These are phyloP conservation scores for Paracorniculantispora psalliotae DNA, from an alignment of 2,329 filamentous ascomycete species.

Conservation along the genomic window DNA sequence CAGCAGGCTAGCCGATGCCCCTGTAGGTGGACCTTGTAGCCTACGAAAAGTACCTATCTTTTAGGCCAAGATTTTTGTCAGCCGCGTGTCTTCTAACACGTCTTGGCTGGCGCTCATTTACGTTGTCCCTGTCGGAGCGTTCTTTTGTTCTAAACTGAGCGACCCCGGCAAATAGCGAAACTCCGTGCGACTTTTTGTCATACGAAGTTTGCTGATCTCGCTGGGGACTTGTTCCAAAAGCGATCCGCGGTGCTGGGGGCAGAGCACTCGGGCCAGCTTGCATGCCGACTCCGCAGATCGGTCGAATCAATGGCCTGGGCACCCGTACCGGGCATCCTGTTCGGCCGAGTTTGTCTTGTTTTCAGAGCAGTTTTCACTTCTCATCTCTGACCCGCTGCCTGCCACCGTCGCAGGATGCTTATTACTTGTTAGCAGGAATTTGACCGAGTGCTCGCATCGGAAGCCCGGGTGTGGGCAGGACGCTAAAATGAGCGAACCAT, in stretches of 20 bases:
- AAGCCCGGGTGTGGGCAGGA: neutral
- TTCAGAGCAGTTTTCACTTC: neutral
- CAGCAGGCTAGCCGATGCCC: neutral
- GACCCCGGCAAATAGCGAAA: neutral
- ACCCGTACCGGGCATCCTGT: neutral
- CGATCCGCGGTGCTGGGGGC: neutral
- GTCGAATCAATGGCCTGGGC: neutral
- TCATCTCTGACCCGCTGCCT: neutral
- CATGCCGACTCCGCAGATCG: neutral
- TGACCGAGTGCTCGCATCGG: neutral
- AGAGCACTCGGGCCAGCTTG: neutral
- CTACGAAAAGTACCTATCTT: neutral
- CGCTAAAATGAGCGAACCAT: neutral
- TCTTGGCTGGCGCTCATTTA: neutral
- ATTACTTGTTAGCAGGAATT: no score
- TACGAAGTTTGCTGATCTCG: neutral
- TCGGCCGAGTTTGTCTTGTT: neutral
- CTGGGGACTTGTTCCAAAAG: neutral
- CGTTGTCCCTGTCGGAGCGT: neutral
- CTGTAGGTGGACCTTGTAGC: neutral
- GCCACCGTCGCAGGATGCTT: neutral
- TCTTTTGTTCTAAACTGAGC: neutral
- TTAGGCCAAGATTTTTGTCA: neutral
- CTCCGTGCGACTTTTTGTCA: no score
- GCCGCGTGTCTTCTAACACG: neutral